phyloP scores from a whole-genome alignment of 1,284 basidiomycete genomes.

The Ustilago hordei region DNA sequence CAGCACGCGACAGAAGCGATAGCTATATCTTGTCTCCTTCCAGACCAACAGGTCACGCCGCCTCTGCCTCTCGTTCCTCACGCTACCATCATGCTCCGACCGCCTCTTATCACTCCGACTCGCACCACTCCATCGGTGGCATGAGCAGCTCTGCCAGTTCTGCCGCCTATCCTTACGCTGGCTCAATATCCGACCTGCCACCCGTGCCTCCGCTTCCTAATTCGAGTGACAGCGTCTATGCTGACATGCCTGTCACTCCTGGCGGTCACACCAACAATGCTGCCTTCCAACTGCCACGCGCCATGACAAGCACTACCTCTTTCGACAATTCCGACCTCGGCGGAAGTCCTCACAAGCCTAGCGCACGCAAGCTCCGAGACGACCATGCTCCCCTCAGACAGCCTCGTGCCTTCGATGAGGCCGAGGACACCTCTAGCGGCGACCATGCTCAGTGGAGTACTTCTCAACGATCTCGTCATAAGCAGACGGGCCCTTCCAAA shows the following conservation, averaged over 20 bases:
- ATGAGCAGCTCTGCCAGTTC: slow-evolving; percentile 43
- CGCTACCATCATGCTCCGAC: slow-evolving; percentile 45
- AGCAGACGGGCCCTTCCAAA: slow-evolving; percentile 4
- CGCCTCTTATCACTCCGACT: slow-evolving; percentile 45
- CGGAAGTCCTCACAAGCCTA: slow-evolving; percentile 30
- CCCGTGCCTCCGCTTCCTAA: slow-evolving; percentile 54
- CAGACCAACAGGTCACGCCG: slow-evolving; percentile 20
- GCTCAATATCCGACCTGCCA: slow-evolving; percentile 32
- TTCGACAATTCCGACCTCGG: slow-evolving; percentile 37
- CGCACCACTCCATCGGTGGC: slow-evolving; percentile 34
- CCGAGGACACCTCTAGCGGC: slow-evolving; percentile 43
- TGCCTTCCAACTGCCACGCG: slow-evolving; percentile 37
- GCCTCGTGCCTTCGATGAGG: slow-evolving; percentile 21
- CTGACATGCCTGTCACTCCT: slow-evolving; percentile 45
- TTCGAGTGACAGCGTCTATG: slow-evolving; percentile 30
- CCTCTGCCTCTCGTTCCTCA: slow-evolving; percentile 35
- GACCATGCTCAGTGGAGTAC: slow-evolving; percentile 37
- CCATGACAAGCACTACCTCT: slow-evolving; percentile 45
- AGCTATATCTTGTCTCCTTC: slow-evolving; percentile 40
- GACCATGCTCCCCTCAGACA: slow-evolving; percentile 14
- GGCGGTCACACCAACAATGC: slow-evolving; percentile 43
- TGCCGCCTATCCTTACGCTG: slow-evolving; percentile 21
- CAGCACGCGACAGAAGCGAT: slow-evolving; percentile 27
- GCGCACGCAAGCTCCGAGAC: slow-evolving; percentile 29
- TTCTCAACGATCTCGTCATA: slow-evolving; percentile 21